Conservation (phyloP, 768 basidiomycete genomes). For the Tulasnella sp. region DNA sequence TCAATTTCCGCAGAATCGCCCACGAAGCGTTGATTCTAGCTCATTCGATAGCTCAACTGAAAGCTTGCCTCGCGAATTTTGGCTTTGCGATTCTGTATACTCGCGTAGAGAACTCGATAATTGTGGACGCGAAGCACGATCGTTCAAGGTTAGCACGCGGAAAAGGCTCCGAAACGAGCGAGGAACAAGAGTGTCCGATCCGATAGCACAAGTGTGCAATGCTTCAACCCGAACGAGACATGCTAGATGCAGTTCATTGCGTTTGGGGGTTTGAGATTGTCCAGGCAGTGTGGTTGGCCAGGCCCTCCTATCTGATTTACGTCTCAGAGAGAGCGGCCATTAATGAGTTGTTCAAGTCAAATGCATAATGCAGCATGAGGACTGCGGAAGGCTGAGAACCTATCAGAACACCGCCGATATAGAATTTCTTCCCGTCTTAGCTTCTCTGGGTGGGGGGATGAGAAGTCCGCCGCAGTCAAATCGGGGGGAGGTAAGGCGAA, state of each 20-base stretch:
- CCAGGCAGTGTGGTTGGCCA: background rate
- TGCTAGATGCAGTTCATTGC: background rate
- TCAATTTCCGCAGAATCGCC: background rate
- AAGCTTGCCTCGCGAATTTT: background rate
- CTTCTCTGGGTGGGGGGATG: background rate
- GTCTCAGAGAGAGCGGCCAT: background rate
- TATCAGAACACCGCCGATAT: slow-evolving; percentile 1
- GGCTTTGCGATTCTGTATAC: background rate
- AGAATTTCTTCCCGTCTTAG: slow-evolving; percentile 2
- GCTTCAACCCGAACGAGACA: background rate
- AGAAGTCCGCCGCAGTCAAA: background rate
- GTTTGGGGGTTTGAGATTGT: background rate
- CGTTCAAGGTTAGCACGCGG: slow-evolving; percentile 1
- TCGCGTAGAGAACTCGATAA: background rate
- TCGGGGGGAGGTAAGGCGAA: slow-evolving; percentile 1
- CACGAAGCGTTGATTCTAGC: background rate
- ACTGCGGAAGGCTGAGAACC: background rate
- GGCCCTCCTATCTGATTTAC: slow-evolving; percentile 5
- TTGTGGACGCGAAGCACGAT: background rate
- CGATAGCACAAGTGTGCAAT: slow-evolving; percentile 2
- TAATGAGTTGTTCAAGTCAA: background rate
- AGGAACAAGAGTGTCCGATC: background rate
- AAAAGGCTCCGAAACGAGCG: slow-evolving; percentile 1
- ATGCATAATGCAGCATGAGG: background rate
- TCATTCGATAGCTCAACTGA: background rate